A percentile compares a stretch with the other conserved stretches of the same genome.
Conservation (phyloP, 352 stramenopile species). For the Phytophthora sojae region DNA sequence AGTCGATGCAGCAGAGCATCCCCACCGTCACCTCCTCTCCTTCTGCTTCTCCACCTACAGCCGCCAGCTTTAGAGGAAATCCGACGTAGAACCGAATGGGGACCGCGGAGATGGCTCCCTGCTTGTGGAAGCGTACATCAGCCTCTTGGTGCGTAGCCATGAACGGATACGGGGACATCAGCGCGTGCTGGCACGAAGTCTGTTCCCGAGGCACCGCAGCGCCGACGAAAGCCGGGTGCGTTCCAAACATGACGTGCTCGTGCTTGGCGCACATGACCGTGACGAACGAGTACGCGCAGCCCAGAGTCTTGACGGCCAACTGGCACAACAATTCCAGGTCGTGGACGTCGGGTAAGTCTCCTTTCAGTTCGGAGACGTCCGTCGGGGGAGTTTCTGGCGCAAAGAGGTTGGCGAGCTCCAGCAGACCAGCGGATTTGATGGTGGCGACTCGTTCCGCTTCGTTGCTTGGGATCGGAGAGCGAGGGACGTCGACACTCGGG, state of each 20-base stretch:
- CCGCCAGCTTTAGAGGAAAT: slow-evolving; percentile 2
- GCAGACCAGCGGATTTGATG: slow-evolving; percentile 11
- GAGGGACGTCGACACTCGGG: slow-evolving; percentile 13
- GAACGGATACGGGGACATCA: slow-evolving; percentile 3
- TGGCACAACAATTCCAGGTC: slow-evolving; percentile 58
- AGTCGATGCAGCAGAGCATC: slow-evolving; percentile 48
- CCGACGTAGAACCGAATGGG: slow-evolving; percentile 60
- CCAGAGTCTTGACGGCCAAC: slow-evolving; percentile 48
- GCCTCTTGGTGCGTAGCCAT: not conserved
- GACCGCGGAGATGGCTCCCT: not conserved
- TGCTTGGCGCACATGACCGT: slow-evolving; percentile 34
- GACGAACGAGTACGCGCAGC: slow-evolving; percentile 48
- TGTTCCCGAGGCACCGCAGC: slow-evolving; percentile 3
- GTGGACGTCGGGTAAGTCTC: not conserved
- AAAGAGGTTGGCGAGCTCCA: slow-evolving; percentile 25
- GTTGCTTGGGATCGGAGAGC: slow-evolving; percentile 38
- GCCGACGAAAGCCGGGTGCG: not conserved
- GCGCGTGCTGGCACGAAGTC: slow-evolving; percentile 1
- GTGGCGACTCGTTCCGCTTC: slow-evolving; percentile 34
- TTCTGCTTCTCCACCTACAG: not conserved
- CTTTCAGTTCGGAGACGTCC: slow-evolving; percentile 4
- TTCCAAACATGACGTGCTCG: slow-evolving; percentile 1
- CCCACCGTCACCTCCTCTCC: slow-evolving; percentile 19
- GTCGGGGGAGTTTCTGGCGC: slow-evolving; percentile 15
- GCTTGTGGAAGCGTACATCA: slow-evolving; percentile 4